phyloP scores from a whole-genome alignment of 768 basidiomycete species.

The Collybia sordida region DNA sequence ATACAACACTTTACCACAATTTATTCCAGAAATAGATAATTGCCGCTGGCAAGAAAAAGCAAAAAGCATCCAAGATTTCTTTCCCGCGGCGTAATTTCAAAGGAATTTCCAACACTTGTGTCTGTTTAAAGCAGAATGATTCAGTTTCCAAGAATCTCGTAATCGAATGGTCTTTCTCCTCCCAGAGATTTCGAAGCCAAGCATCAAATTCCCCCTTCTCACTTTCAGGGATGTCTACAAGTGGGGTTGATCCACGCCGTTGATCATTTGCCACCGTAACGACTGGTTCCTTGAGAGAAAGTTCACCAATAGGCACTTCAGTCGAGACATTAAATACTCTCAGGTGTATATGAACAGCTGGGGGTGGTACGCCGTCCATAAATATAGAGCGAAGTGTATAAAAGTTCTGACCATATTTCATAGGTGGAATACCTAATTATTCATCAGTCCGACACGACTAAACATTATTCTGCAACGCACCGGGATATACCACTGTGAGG shows the following conservation, averaged over 20 bases:
- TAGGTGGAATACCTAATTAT: slow-evolving; percentile 65
- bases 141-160: slow-evolving; percentile 59
- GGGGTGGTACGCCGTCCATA: slow-evolving; percentile 76
- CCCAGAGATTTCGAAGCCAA: slow-evolving; percentile 85
- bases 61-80: slow-evolving; percentile 68
- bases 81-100: slow-evolving; percentile 49
- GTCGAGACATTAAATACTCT: slow-evolving; percentile 69
- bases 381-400: slow-evolving; percentile 92
- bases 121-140: slow-evolving; percentile 34
- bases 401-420: slow-evolving; percentile 82
- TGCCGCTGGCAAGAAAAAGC: slow-evolving; percentile 64
- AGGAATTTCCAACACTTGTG: slow-evolving; percentile 50
- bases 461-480: slow-evolving; percentile 35
- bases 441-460: slow-evolving; percentile 1
- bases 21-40: slow-evolving; percentile 48
- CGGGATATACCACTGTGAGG: slow-evolving; percentile 89
- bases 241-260: slow-evolving; percentile 23
- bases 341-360: slow-evolving; percentile 84
- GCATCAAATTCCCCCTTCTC: slow-evolving; percentile 72
- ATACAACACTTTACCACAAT: slow-evolving; percentile 24
- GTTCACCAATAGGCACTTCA: slow-evolving; percentile 70
- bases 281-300: slow-evolving; percentile 35
- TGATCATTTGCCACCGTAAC: slow-evolving; percentile 21
- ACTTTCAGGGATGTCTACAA: slow-evolving; percentile 51
- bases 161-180: slow-evolving; percentile 80